Percentiles rank a stretch among this genome's conserved stretches.
Conservation (phyloP, 2,329 filamentous ascomycete genomes). For the Rosellinia necatrix region DNA sequence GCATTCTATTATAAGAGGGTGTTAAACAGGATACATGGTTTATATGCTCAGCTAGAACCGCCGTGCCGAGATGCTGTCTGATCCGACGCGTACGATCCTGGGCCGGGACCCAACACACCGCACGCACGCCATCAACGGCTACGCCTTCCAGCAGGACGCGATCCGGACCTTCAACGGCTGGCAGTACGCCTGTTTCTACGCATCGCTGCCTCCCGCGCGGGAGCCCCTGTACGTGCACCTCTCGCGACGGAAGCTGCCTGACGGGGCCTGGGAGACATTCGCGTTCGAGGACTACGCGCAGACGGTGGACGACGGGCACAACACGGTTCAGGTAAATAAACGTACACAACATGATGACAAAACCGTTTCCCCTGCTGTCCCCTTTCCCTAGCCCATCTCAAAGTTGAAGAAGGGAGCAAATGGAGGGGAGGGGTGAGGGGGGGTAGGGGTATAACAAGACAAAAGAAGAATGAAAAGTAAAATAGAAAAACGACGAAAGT, state of each 20-base stretch:
- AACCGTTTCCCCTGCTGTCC: no score
- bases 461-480: no score
- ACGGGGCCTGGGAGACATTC: slow-evolving; percentile 50
- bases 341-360: neutral
- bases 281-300: slow-evolving; percentile 56
- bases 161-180: slow-evolving; percentile 52
- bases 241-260: slow-evolving; percentile 48
- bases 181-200: slow-evolving; percentile 55
- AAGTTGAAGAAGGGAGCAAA: no score
- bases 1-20: no score
- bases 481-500: no score
- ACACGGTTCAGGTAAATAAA: slow-evolving; percentile 51
- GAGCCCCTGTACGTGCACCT: slow-evolving; percentile 52
- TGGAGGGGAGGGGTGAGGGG: no score
- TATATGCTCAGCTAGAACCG: no score
- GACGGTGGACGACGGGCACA: slow-evolving; percentile 56
- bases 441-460: no score
- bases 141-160: slow-evolving; percentile 55
- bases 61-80: slow-evolving; percentile 38
- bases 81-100: slow-evolving; percentile 42
- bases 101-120: slow-evolving; percentile 45
- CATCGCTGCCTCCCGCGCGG: slow-evolving; percentile 26
- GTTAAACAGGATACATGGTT: no score
- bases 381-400: no score
- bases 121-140: slow-evolving; percentile 48